These are phyloP conservation scores for Eucalyptus curtisii DNA, from an alignment of 345 rosid genomes.

Conservation along the genomic window DNA sequence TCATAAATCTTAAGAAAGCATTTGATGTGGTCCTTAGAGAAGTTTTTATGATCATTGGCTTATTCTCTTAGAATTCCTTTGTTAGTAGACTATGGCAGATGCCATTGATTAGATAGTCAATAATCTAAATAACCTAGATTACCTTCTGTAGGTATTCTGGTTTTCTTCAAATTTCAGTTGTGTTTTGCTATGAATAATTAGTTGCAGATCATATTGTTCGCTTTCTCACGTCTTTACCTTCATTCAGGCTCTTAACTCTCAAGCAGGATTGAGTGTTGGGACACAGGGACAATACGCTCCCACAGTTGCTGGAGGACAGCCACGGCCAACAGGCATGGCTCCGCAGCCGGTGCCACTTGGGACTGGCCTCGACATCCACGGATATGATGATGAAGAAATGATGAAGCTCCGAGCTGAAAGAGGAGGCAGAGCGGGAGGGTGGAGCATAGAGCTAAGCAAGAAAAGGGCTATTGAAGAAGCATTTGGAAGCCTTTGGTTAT, in stretches of 20 bases:
- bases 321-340: slow-evolving; percentile 63
- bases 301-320: slow-evolving; percentile 57
- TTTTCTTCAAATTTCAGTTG: background rate
- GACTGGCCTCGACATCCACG: slow-evolving; percentile 39
- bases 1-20: background rate
- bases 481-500: slow-evolving; percentile 79
- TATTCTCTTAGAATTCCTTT: background rate
- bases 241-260: slow-evolving; percentile 16
- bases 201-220: background rate
- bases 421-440: slow-evolving; percentile 78
- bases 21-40: background rate
- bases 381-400: slow-evolving; percentile 68
- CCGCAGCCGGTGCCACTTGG: slow-evolving; percentile 70
- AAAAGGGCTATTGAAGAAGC: slow-evolving; percentile 93
- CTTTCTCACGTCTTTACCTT: background rate
- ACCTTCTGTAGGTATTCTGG: background rate
- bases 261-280: slow-evolving; percentile 21
- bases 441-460: slow-evolving; percentile 73
- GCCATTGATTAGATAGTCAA: background rate
- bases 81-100: background rate
- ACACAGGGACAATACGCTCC: slow-evolving; percentile 56
- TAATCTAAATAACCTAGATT: background rate
- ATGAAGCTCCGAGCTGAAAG: slow-evolving; percentile 66
- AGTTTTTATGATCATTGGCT: background rate
- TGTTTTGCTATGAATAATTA: background rate